Percentiles rank a stretch among this genome's conserved stretches.
Conservation (phyloP, 1,284 basidiomycete genomes). For the Marasmius tenuissimus region DNA sequence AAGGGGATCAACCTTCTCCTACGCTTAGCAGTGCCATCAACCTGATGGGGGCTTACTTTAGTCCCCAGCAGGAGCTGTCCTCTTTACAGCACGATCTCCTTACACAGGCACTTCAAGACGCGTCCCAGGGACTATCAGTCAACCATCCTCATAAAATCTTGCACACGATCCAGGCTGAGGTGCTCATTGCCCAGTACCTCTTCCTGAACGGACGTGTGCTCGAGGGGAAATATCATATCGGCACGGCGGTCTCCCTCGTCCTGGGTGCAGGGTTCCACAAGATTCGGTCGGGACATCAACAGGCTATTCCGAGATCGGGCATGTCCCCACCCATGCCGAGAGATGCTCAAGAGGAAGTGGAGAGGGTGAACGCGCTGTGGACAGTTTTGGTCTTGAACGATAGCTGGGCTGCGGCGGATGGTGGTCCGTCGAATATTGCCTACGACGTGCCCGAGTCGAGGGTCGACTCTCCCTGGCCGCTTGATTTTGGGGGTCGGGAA, state of each 20-base stretch:
- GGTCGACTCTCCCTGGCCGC: slow-evolving; percentile 44
- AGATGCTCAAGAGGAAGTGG: slow-evolving; percentile 35
- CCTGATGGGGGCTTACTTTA: slow-evolving; percentile 39
- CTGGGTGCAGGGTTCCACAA: slow-evolving; percentile 37
- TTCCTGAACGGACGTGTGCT: slow-evolving; percentile 36
- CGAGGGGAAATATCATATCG: slow-evolving; percentile 39
- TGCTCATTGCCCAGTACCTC: slow-evolving; percentile 53
- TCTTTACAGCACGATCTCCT: slow-evolving; percentile 28
- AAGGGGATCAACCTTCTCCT: slow-evolving; percentile 30
- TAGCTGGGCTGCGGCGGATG: slow-evolving; percentile 27
- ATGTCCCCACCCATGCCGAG: slow-evolving; percentile 20
- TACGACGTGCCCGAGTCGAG: slow-evolving; percentile 17
- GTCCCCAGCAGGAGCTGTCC: slow-evolving; percentile 18
- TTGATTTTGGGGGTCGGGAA: slow-evolving; percentile 32
- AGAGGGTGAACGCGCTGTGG: slow-evolving; percentile 45
- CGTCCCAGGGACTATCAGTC: slow-evolving; percentile 26
- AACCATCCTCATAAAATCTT: slow-evolving; percentile 34
- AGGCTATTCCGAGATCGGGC: slow-evolving; percentile 2
- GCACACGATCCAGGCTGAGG: slow-evolving; percentile 51
- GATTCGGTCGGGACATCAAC: slow-evolving; percentile 24
- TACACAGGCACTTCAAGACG: slow-evolving; percentile 34
- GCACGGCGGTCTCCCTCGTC: slow-evolving; percentile 34
- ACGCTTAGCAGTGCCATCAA: slow-evolving; percentile 40
- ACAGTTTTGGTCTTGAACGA: slow-evolving; percentile 37
- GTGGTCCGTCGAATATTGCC: slow-evolving; percentile 19